Base-by-base conservation (phyloP, 768 basidiomycete species). In the Lanmaoa rubissima region DNA sequence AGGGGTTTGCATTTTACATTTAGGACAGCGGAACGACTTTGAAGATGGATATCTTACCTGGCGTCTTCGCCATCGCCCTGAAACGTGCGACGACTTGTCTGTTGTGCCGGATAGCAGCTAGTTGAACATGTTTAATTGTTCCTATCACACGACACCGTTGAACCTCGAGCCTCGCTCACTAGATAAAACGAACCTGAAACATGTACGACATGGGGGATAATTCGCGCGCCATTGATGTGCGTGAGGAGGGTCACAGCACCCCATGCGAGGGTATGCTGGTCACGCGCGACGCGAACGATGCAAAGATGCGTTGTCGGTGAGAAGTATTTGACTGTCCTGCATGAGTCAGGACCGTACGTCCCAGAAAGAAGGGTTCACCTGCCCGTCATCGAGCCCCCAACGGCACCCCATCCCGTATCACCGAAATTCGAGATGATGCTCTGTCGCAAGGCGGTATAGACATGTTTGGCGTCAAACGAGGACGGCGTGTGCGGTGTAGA, bases 241-340 rank as follows among this genome's bases (percentile, higher is more conserved):
- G 84, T 82, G 46, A 96, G 67, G 16, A 94, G 73, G 0, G 90
- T 90, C 19, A 92, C 65, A 0, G 85, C 89, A 0, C 83, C 92
- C 90, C 90, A 92, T 0, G 90, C 88, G 36, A 88, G 81, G 5
- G 79, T 81, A 65, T 92, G 85, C 55, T 90, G 89, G 49, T 92
- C 90, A 51, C 94, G 78, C 32, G 87, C 87, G 31, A 94, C 89
- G 42, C 93, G 88, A 42, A 95, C 82, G 65, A 96, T 94, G 63
- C 88, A 91, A 0, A 94, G 76, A 60, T 87, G 85, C 3, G 92
- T 95, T 14, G 80, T 80, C 0, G 92, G 88, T 0, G 93, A 94
- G 62, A 86, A 91, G 64, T 95, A 95, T 70, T 94, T 92, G 54
- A 95, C 94, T 94, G 63, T 42, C 34, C 6, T 11, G 2, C 32